A percentile compares a stretch with the other conserved stretches of the same genome.
Evolutionary conservation across 129 eudicot genomes (phyloP).

Genomic region (Lonicera japonica): DNA sequence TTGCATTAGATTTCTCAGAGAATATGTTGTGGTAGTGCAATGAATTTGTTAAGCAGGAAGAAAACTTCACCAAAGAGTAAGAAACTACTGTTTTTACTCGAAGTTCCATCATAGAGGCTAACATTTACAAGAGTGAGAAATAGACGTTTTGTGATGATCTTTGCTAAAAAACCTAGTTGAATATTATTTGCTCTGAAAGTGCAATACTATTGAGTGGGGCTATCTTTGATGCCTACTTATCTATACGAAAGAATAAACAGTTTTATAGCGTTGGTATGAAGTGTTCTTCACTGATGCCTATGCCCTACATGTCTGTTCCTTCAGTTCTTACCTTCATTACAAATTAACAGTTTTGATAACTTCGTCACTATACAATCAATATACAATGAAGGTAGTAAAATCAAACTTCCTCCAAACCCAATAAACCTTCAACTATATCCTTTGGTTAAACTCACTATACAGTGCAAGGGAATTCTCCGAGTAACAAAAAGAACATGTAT

Average conservation of each 20-base stretch:
- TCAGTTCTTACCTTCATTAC: too few relatives aligned
- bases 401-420: not conserved
- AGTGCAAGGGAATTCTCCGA: not conserved
- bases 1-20: slow-evolving; percentile 86
- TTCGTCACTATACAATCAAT: too few relatives aligned
- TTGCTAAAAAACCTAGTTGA: slow-evolving; percentile 64
- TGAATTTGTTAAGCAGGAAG: slow-evolving; percentile 68
- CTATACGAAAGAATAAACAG: too few relatives aligned
- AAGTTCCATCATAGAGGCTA: not conserved
- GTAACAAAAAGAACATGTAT: not conserved
- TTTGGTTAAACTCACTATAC: not conserved
- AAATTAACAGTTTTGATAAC: too few relatives aligned
- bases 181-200: not conserved
- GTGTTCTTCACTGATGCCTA: too few relatives aligned
- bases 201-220: too few relatives aligned
- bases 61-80: slow-evolving; percentile 77
- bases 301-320: too few relatives aligned
- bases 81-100: not conserved
- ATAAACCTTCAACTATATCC: not conserved
- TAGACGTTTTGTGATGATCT: slow-evolving; percentile 66
- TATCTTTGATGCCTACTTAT: too few relatives aligned
- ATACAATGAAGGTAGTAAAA: too few relatives aligned
- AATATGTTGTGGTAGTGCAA: slow-evolving; percentile 65
- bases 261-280: too few relatives aligned
- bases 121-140: slow-evolving; percentile 52